Evolutionary conservation across 805 yeast genomes (phyloP), one percentile per base, ranked within the genome.

Genomic region (Lachancea fermentati): DNA sequence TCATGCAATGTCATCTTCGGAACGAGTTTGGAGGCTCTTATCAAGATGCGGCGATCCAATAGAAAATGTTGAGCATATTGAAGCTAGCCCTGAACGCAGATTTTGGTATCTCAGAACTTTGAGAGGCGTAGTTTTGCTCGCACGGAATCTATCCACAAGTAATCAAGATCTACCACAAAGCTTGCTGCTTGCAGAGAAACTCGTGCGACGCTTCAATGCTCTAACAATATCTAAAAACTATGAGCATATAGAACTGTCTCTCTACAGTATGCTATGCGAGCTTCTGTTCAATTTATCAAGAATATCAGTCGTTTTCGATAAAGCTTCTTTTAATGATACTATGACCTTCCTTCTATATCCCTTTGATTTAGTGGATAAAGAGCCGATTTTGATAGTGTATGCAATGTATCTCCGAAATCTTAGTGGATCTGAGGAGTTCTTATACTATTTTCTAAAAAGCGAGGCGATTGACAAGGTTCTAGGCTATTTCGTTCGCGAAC

Each of bases 71-170:
- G n/a, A 36, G 19, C n/a, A 25, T 30, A 19, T 19, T 4, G 44
- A 43, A 32, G 32, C 36, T 0, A 41, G 45, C 8, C 19, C 43
- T 5, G 44, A 19, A 2, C 31, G 44, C 4, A 43, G 50, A 6
- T 43, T 35, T 16, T 42, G 45, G 39, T 52, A 50, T 32, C 16
- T 60, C 5, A 58, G 81, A 32, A 45, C 69, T 2, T 40, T 71
- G 3, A 60, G 81, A 49, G 83, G 79, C 1, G 47, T 68, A 1
- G 41, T 75, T 1, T 45, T 78, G n/a, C 41, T 77, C n/a, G 57
- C 68, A 19, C 58, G 83, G 44, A 77, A 76, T 48, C 46, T 75
- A 17, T 63, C 70, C 1, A 66, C 64, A 1, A 47, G 56, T 28
- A 60, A 62, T 29, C 58, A 62, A 22, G 51, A 43, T 4, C 38